phyloP scores from a whole-genome alignment of 805 yeast genomes.

The Candida ascalaphidarum region DNA sequence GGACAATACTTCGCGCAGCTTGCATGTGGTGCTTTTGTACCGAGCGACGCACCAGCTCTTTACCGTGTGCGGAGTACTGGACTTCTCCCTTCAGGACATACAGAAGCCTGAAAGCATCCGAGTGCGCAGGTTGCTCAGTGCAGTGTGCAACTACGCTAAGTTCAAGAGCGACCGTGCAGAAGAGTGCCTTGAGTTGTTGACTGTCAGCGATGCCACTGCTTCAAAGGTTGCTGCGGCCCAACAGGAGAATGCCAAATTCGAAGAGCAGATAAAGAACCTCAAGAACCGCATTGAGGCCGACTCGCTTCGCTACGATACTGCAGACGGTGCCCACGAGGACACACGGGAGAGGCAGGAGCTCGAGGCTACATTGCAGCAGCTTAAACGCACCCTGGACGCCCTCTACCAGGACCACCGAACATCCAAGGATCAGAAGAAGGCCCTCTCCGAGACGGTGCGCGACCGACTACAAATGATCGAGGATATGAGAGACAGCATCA shows the following conservation, averaged over 20 bases:
- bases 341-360: too few relatives aligned
- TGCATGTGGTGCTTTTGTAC: constrained; percentile 48
- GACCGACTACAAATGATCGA: constrained; percentile 48
- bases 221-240: constrained; percentile 27
- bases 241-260: constrained; percentile 8
- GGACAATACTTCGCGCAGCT: constrained; percentile 22
- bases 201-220: constrained; percentile 42
- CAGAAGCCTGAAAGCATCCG: constrained; percentile 69
- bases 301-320: constrained; percentile 25
- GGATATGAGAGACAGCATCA: constrained; percentile 51
- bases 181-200: constrained; percentile 58
- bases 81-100: constrained; percentile 68
- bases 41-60: constrained; percentile 55
- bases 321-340: constrained; percentile 52
- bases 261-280: constrained; percentile 4
- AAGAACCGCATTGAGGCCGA: constrained; percentile 5
- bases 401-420: constrained; percentile 52
- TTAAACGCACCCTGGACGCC: constrained; percentile 55
- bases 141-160: constrained; percentile 77
- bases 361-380: constrained; percentile 47
- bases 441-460: constrained; percentile 50
- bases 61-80: constrained; percentile 66
- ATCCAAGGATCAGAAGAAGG: constrained; percentile 56
- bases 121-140: constrained; percentile 61
- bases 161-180: constrained; percentile 70